Percentiles rank a stretch among this genome's conserved stretches.
phyloP scores from a whole-genome alignment of 495 filamentous ascomycete species.

The Darksidea phi region DNA sequence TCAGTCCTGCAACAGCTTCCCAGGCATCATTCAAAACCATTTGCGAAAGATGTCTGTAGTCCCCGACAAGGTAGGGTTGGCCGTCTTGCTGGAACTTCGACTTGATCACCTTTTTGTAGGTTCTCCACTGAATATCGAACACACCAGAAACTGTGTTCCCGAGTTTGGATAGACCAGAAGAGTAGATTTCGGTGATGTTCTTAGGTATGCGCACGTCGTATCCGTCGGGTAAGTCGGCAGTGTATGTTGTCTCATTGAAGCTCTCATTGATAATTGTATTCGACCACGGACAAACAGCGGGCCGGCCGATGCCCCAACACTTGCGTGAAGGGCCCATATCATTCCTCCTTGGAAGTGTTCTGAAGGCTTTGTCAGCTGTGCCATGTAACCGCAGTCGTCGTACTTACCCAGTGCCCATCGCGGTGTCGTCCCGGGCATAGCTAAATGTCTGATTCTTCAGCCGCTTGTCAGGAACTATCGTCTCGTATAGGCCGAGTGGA shows the following conservation, averaged over 20 bases:
- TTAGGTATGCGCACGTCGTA: constrained; percentile 33
- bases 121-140: constrained; percentile 48
- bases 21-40: constrained; percentile 41
- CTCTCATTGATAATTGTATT: background rate
- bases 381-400: background rate
- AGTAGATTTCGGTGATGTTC: constrained; percentile 39
- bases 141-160: constrained; percentile 43
- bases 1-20: constrained; percentile 46
- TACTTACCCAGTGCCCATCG: constrained; percentile 31
- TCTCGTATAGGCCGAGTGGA: constrained; percentile 41
- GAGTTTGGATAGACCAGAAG: constrained; percentile 34
- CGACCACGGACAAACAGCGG: background rate
- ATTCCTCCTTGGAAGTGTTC: no score
- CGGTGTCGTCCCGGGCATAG: constrained; percentile 16
- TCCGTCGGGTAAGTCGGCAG: background rate
- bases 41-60: constrained; percentile 34
- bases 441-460: background rate
- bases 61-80: background rate
- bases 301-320: background rate
- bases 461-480: constrained; percentile 11
- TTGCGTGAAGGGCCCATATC: no score
- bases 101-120: constrained; percentile 23
- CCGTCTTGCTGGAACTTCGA: constrained; percentile 28
- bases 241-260: background rate
- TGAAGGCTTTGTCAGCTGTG: no score